A percentile compares a stretch with the other conserved stretches of the same genome.
phyloP scores from a whole-genome alignment of 148 eudicot species.

The Selenicereus undatus region DNA sequence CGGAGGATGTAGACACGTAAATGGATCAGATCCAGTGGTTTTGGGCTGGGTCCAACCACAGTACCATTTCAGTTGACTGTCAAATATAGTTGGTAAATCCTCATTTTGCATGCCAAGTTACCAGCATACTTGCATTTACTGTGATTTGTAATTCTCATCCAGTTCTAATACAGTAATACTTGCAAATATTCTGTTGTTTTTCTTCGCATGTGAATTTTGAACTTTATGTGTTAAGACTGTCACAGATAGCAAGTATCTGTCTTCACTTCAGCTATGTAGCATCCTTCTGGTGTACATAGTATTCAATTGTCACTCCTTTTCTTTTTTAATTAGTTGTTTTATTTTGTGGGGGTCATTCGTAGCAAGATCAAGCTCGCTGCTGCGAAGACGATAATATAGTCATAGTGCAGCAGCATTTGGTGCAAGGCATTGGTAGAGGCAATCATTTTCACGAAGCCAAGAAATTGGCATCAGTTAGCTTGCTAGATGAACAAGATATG shows the following conservation, averaged over 20 bases:
- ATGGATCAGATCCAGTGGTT: not conserved
- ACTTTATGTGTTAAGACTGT: not conserved
- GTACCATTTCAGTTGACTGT: not conserved
- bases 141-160: not conserved
- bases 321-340: not conserved
- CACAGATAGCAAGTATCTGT: not conserved
- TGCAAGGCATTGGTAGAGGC: conserved; percentile 6
- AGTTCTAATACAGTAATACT: not conserved
- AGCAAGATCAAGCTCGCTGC: conserved; percentile 26
- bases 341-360: conserved; percentile 5
- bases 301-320: not conserved
- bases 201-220: not conserved
- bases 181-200: no score
- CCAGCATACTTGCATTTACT: not conserved
- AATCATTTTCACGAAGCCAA: conserved; percentile 12
- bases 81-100: not conserved
- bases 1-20: not conserved
- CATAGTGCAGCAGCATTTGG: not conserved
- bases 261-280: not conserved
- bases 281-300: no score
- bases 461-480: conserved; percentile 2
- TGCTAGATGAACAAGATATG: conserved; percentile 10
- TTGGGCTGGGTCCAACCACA: not conserved
- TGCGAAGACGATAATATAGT: conserved; percentile 6
- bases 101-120: not conserved